These are phyloP conservation scores for Cicer pinnatifidum DNA, from an alignment of 306 rosid species.

Conservation along the genomic window DNA sequence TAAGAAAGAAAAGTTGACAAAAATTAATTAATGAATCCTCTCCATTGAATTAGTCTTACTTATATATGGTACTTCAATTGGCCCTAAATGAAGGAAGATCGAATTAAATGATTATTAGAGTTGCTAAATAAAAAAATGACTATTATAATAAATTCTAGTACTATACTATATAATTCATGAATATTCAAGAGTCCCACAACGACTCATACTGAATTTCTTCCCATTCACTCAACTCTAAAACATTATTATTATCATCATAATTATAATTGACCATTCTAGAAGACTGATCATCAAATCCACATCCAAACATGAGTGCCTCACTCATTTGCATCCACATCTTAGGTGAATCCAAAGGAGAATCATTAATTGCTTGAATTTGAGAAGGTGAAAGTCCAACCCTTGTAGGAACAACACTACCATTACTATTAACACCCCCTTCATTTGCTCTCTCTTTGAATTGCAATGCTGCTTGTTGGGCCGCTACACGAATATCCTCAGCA, in stretches of 20 bases:
- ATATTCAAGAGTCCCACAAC: conserved; percentile 54
- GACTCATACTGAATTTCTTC: conserved; percentile 56
- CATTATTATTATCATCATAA: conserved; percentile 7
- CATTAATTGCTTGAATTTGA: conserved; percentile 88
- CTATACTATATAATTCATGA: not conserved
- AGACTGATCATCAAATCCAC: conserved; percentile 42
- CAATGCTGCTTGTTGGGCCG: conserved; percentile 85
- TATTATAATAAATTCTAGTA: not conserved
- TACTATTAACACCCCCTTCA: not conserved
- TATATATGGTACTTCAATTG: not conserved
- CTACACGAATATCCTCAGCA: conserved; percentile 62
- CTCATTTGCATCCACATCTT: conserved; percentile 89
- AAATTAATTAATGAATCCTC: not conserved
- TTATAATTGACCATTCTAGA: not conserved
- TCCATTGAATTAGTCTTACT: conserved; percentile 18
- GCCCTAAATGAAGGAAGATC: conserved; percentile 17
- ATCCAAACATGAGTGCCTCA: conserved; percentile 45
- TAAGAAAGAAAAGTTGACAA: not conserved
- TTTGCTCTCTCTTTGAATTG: conserved; percentile 9
- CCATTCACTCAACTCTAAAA: conserved; percentile 48
- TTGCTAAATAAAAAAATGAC: not conserved
- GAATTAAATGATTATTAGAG: not conserved
- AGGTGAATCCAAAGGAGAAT: conserved; percentile 87
- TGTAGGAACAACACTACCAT: conserved; percentile 29
- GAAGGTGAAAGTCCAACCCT: conserved; percentile 68